These are phyloP conservation scores for Amborella trichopoda DNA, from an alignment of 164 flowering plant genomes.

Conservation along the genomic window DNA sequence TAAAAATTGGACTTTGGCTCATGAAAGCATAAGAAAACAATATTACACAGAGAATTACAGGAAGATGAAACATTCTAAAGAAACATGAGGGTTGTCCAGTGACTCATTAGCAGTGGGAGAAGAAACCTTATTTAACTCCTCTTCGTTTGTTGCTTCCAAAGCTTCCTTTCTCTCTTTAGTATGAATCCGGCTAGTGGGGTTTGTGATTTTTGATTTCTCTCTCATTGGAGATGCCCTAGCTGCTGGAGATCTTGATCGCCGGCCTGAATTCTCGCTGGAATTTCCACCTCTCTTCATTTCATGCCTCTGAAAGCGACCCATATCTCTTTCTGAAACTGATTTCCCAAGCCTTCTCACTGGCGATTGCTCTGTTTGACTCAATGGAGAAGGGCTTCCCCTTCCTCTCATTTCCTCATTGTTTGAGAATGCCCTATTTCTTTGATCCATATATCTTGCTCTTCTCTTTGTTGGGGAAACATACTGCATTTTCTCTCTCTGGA, in stretches of 20 bases:
- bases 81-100: neutral
- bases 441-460: too few relatives aligned
- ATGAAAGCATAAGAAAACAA: too few relatives aligned
- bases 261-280: neutral
- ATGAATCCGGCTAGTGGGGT: too few relatives aligned
- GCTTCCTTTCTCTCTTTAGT: neutral
- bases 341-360: neutral
- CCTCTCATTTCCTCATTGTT: neutral
- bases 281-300: neutral
- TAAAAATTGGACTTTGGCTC: too few relatives aligned
- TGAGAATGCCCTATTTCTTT: too few relatives aligned
- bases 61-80: constrained; percentile 3
- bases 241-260: constrained; percentile 1
- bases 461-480: too few relatives aligned
- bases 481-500: too few relatives aligned
- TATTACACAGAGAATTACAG: neutral
- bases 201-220: too few relatives aligned
- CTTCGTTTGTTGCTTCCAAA: too few relatives aligned
- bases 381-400: neutral
- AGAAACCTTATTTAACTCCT: neutral
- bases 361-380: neutral
- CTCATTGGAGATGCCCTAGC: too few relatives aligned
- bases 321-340: constrained; percentile 1
- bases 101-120: neutral
- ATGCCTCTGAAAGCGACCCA: neutral